phyloP scores from a whole-genome alignment of 495 filamentous ascomycete genomes.

The Parmelia sp. region DNA sequence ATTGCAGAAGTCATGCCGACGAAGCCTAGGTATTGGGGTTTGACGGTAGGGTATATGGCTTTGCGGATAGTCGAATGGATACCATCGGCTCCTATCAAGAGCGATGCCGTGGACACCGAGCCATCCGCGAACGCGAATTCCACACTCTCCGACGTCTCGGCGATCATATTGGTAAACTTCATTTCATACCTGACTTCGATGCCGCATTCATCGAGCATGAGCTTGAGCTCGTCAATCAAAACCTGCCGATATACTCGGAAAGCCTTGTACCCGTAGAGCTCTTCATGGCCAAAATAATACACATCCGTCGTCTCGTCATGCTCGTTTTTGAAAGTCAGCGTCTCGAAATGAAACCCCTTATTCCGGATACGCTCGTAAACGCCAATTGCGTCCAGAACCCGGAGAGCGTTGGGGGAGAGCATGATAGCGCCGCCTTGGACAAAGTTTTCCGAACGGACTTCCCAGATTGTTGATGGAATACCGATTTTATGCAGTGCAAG shows the following conservation, averaged over 20 bases:
- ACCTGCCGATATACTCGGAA: slow-evolving; percentile 44
- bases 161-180: slow-evolving; percentile 37
- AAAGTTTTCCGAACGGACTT: slow-evolving; percentile 33
- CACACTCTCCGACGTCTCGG: slow-evolving; percentile 33
- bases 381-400: slow-evolving; percentile 41
- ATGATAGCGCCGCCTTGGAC: slow-evolving; percentile 45
- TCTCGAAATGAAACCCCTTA: slow-evolving; percentile 35
- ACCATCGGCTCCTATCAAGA: slow-evolving; percentile 45
- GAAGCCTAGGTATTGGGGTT: slow-evolving; percentile 30
- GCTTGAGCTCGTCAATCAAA: slow-evolving; percentile 37
- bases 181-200: slow-evolving; percentile 39
- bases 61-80: slow-evolving; percentile 44
- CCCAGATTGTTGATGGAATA: slow-evolving; percentile 43
- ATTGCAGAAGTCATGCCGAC: slow-evolving; percentile 32
- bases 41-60: slow-evolving; percentile 32
- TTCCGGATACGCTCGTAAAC: slow-evolving; percentile 37
- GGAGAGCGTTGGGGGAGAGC: slow-evolving; percentile 48
- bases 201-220: slow-evolving; percentile 29
- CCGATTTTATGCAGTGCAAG: slow-evolving; percentile 36
- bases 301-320: slow-evolving; percentile 34
- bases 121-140: slow-evolving; percentile 41
- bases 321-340: slow-evolving; percentile 37
- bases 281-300: slow-evolving; percentile 40
- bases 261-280: slow-evolving; percentile 40
- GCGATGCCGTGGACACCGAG: slow-evolving; percentile 26